Evolutionary conservation across 1,139 yeast genomes (phyloP).

Genomic region (Diutina rugosa): DNA sequence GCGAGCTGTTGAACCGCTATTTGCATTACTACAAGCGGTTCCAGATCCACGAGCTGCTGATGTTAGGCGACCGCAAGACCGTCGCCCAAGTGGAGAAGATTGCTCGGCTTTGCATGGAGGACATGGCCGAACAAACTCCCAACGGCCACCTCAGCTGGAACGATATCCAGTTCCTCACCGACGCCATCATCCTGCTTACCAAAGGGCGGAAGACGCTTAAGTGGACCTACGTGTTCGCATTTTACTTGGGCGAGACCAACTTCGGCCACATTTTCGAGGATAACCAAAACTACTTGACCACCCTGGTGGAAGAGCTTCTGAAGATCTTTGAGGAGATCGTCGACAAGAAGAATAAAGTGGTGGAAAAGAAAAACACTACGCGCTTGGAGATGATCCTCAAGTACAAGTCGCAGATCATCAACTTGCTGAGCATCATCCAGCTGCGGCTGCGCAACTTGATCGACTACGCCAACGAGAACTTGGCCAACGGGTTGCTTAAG

Average conservation of each 20-base stretch:
- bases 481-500: background rate
- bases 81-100: slow-evolving; percentile 49
- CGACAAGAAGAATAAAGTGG: background rate
- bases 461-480: background rate
- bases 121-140: slow-evolving; percentile 16
- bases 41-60: slow-evolving; percentile 66
- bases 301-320: slow-evolving; percentile 71
- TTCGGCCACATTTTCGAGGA: slow-evolving; percentile 56
- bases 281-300: slow-evolving; percentile 58
- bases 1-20: slow-evolving; percentile 46
- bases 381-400: background rate
- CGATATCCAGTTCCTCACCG: slow-evolving; percentile 74
- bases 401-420: background rate
- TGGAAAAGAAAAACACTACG: background rate
- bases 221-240: slow-evolving; percentile 87
- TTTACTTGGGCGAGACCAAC: slow-evolving; percentile 39
- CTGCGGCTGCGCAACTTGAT: background rate
- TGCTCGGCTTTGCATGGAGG: slow-evolving; percentile 52
- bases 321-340: slow-evolving; percentile 21
- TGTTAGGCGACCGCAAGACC: slow-evolving; percentile 57
- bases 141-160: slow-evolving; percentile 59
- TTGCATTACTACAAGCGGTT: slow-evolving; percentile 69
- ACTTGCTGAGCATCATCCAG: background rate
- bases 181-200: slow-evolving; percentile 51
- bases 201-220: slow-evolving; percentile 68